Evolutionary conservation across 352 stramenopile species (phyloP), one percentile per base, ranked within the genome.

Genomic region (Phytophthora megakarya): DNA sequence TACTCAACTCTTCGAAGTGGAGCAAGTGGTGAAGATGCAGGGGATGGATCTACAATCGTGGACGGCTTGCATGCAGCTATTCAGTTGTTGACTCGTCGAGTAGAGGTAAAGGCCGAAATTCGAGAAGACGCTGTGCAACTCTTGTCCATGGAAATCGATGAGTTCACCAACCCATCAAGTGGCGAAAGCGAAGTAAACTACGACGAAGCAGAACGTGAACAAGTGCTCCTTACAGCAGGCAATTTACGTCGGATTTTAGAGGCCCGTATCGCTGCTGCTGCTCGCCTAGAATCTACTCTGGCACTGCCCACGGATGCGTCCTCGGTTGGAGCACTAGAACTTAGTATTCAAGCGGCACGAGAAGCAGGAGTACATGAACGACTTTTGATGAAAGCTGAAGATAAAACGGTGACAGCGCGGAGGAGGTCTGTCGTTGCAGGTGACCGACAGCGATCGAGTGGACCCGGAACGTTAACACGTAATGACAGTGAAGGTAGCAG

Each of bases 71-170:
- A 73, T n/a, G 79, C 79, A 16, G 65, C 67, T 6, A 76, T 90
- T 54, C 68, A 80, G 18, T 90, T 89, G 35, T 72, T 92, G 32
- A 81, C 72, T 22, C 57, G 61, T 18, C 75, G 83, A 37, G 59
- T 90, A 1, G 62, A 84, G 9, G 39, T 53, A 22, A 82, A 88
- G 22, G 68, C 75, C 0, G 83, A 92, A 54, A 75, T 89, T 15
- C 77, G 83, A 22, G 67, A 89, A 58, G 83, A 92, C 46, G 79
- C 71, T 9, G 48, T 90, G 4, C 65, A 84, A 32, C 59, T 92
- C 2, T 44, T 90, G 2, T 78, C 73, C 0, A 75, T 54, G 11
- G 67, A 89, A 48, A 81, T 84, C 35, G 75, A 89, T 0, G 70
- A 84, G 19, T 89, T 86, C 19, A 73, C 67, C 6, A 75, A 46